These are phyloP conservation scores for Abrus precatorius DNA, from an alignment of 306 rosid species.

Conservation along the genomic window DNA sequence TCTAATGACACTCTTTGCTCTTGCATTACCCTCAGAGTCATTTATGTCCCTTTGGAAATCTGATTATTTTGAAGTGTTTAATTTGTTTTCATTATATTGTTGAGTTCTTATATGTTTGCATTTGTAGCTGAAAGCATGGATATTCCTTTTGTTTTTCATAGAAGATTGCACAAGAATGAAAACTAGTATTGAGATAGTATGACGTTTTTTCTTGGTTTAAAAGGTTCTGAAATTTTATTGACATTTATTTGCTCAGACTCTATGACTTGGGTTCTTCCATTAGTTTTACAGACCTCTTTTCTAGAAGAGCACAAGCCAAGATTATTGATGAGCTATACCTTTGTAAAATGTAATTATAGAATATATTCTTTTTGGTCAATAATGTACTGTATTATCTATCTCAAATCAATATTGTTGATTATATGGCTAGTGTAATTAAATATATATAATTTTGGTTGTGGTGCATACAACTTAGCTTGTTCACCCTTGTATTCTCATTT, in stretches of 20 bases:
- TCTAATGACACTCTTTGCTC: constrained; percentile 34
- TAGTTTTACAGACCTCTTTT: constrained; percentile 8
- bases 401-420: constrained; percentile 28
- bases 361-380: constrained; percentile 29
- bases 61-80: background rate
- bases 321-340: constrained; percentile 25
- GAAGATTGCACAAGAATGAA: constrained; percentile 26
- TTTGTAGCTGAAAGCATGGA: constrained; percentile 12
- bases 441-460: constrained; percentile 16
- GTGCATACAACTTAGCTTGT: constrained; percentile 32
- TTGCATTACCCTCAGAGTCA: constrained; percentile 15
- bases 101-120: constrained; percentile 34
- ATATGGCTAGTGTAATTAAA: constrained; percentile 21
- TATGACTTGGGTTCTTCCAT: constrained; percentile 12
- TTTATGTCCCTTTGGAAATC: constrained; percentile 29
- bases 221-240: constrained; percentile 28
- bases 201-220: constrained; percentile 25
- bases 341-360: background rate
- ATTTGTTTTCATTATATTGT: constrained; percentile 23
- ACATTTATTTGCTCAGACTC: constrained; percentile 30
- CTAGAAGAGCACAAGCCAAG: constrained; percentile 12
- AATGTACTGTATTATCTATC: constrained; percentile 10
- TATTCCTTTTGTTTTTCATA: constrained; percentile 30
- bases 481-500: constrained; percentile 48
- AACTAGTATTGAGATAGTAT: background rate